Evolutionary conservation across 768 basidiomycete genomes (phyloP), one percentile per base, ranked within the genome.

Genomic region (Lactifluus subvellereus): DNA sequence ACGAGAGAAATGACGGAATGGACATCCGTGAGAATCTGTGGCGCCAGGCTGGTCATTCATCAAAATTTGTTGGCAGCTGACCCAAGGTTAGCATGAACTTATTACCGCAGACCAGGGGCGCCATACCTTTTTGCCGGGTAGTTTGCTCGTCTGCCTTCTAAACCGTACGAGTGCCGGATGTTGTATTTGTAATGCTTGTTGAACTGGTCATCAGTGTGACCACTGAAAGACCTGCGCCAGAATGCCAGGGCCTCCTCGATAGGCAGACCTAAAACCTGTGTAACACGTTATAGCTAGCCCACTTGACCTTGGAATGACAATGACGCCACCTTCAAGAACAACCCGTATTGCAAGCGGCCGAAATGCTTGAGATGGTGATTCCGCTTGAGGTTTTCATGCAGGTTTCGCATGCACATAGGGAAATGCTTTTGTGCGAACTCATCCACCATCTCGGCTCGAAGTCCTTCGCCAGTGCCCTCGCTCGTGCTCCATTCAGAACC

Each of bases 141-240:
- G 71, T 98, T 98, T 45, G 88, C 90, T 49, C 96, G 84, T 74
- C 89, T 92, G 10, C 97, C 97, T 72, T 98, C 97, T 56, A 97
- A 76, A 42, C 97, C 97, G 70, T 87, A 99, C 5, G 86, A 87
- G 72, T 99, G 97, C 50, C 96, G 87, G 69, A 99, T 94, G 67
- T 98, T 99, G 74, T 99, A 99, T 69, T 85, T 88, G 80, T 98
- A 88, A 72, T 97, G 91, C 72, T 98, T 99, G 78, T 95, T 96
- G 76, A 98, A 99, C 72, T 93, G 88, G 76, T 98, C 94, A 62
- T 98, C 96, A 10, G 87, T 85, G 59, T 92, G 84, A 32, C 76
- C 78, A 65, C 74, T 84, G 72, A 96, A 97, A 30, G 90, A 87
- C 71, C 86, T 90, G 58, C 92, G 80, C 97, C 97, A 99, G 74